Conservation (phyloP, 2,329 filamentous ascomycete species). For the Botryosphaeria agaves region DNA sequence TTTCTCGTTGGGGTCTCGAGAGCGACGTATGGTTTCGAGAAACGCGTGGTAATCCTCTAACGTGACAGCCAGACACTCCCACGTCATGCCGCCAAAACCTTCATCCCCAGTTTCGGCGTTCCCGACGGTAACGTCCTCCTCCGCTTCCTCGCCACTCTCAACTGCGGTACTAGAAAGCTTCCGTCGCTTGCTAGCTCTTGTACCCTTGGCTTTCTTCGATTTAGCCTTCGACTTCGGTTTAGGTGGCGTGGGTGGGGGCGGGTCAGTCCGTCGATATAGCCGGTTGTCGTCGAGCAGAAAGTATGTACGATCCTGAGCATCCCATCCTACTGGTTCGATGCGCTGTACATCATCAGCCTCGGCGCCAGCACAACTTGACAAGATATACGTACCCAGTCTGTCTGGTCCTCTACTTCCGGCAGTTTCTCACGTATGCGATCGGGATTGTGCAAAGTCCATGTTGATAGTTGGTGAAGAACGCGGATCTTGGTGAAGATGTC, state of each 20-base stretch:
- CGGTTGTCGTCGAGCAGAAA: conserved; percentile 89
- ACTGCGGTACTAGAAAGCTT: conserved; percentile 33
- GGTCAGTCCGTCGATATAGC: conserved; percentile 74
- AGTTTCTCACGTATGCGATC: conserved; percentile 78
- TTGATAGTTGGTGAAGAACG: conserved; percentile 73
- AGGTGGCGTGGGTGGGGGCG: conserved; percentile 40
- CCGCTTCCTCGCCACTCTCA: conserved; percentile 18
- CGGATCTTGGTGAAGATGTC: conserved; percentile 68
- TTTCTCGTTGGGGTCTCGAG: conserved; percentile 73
- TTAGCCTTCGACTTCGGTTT: conserved; percentile 32
- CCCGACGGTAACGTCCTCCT: conserved; percentile 17
- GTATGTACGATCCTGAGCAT: conserved; percentile 70
- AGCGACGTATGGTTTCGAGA: conserved; percentile 53
- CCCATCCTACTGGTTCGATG: conserved; percentile 78
- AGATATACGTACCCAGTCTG: conserved; percentile 53
- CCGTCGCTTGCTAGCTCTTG: conserved; percentile 54
- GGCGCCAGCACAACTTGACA: not conserved
- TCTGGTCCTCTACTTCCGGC: conserved; percentile 73
- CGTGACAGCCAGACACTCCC: conserved; percentile 81
- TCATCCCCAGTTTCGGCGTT: conserved; percentile 21
- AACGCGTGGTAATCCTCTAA: conserved; percentile 61
- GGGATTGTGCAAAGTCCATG: conserved; percentile 76
- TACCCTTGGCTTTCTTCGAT: conserved; percentile 44
- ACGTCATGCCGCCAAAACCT: conserved; percentile 58
- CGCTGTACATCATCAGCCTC: conserved; percentile 17